Conservation (phyloP, 257 asterid genomes). For the Gynochthodes officinalis region DNA sequence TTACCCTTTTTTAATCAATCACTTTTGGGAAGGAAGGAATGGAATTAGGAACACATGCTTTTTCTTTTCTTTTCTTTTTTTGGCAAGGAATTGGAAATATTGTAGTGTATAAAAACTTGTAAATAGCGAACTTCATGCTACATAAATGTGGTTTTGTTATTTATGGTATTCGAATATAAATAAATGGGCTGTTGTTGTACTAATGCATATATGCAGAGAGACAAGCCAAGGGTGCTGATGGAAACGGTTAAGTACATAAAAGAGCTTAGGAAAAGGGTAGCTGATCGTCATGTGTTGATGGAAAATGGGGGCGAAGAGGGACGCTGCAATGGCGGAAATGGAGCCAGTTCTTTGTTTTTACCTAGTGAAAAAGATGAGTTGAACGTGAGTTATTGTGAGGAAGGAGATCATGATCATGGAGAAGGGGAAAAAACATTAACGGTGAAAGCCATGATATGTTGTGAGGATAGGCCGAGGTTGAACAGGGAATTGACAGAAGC, state of each 20-base stretch:
- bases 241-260: constrained; percentile 30
- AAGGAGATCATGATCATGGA: neutral
- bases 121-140: too few species aligned
- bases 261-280: constrained; percentile 29
- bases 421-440: neutral
- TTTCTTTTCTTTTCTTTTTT: too few species aligned
- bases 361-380: constrained; percentile 36
- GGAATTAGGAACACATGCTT: too few species aligned
- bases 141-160: neutral
- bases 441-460: constrained; percentile 29
- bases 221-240: constrained; percentile 34
- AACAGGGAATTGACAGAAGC: constrained; percentile 26
- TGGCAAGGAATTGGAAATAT: too few species aligned
- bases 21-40: too few species aligned
- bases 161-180: neutral
- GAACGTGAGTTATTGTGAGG: constrained; percentile 3
- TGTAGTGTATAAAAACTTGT: too few species aligned
- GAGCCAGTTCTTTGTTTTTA: constrained; percentile 18
- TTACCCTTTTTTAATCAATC: too few species aligned
- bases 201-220: constrained; percentile 30
- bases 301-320: neutral
- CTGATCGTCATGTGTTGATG: constrained; percentile 4
- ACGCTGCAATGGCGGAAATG: neutral
- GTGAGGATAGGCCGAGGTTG: constrained; percentile 34
- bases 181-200: neutral